phyloP scores from a whole-genome alignment of 1,139 yeast species.

The Hyphopichia buzzinii region DNA sequence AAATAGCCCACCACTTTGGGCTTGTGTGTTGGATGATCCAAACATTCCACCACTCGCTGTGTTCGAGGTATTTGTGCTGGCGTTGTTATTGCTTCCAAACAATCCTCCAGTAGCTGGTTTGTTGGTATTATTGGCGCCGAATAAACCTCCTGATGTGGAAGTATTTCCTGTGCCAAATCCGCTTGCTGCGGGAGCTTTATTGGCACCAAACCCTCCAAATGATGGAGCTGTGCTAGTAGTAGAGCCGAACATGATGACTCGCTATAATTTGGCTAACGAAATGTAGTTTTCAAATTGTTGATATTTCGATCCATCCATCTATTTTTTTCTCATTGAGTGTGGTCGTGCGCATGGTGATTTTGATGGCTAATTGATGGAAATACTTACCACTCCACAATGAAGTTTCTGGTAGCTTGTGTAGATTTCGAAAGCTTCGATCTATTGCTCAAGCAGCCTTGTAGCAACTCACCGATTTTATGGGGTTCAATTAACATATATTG shows the following conservation, averaged over 20 bases:
- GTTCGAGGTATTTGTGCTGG: constrained; percentile 9
- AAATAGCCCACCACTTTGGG: constrained; percentile 19
- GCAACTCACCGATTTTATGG: too few species aligned
- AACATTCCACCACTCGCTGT: constrained; percentile 5
- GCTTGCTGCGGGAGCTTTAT: constrained; percentile 14
- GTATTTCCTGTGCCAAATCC: constrained; percentile 19
- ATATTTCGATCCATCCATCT: too few species aligned
- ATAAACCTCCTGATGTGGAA: constrained; percentile 8
- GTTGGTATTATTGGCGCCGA: constrained; percentile 10
- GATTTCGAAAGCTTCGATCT: too few species aligned
- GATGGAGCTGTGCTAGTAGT: constrained; percentile 12
- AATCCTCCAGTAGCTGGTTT: constrained; percentile 17
- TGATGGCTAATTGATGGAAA: too few species aligned
- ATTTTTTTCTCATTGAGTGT: too few species aligned
- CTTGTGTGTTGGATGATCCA: constrained; percentile 5
- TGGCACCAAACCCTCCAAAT: constrained; percentile 20
- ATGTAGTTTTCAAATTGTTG: too few species aligned
- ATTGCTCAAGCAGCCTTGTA: too few species aligned
- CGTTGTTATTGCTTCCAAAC: constrained; percentile 18
- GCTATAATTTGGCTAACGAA: too few species aligned
- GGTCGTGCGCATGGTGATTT: too few species aligned
- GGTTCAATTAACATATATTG: too few species aligned
- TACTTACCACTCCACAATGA: too few species aligned
- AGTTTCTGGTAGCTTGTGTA: too few species aligned
- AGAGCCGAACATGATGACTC: constrained; percentile 16